Conservation (phyloP, 83 land plant genomes). For the Picea abies region DNA sequence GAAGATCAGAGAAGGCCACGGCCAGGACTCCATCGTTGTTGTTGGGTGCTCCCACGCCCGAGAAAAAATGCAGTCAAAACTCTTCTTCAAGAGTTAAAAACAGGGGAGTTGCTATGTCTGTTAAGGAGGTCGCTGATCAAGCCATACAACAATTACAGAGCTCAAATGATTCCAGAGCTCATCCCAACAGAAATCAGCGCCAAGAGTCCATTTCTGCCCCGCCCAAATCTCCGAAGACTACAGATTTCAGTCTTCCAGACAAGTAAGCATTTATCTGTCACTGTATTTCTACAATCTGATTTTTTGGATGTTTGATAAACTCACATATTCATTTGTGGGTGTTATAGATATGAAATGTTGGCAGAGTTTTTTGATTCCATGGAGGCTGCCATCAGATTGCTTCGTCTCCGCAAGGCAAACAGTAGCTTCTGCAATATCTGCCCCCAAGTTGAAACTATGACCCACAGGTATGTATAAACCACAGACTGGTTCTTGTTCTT, state of each 20-base stretch:
- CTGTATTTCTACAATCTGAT: neutral
- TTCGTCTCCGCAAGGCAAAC: slow-evolving; percentile 37
- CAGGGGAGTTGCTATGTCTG: too few relatives aligned
- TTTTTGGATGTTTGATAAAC: neutral
- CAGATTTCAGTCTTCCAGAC: slow-evolving; percentile 5
- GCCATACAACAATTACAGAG: too few relatives aligned
- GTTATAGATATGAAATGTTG: slow-evolving; percentile 33
- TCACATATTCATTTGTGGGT: neutral
- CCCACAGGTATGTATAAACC: slow-evolving; percentile 45
- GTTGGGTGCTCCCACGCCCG: too few relatives aligned
- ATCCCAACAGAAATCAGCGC: too few relatives aligned
- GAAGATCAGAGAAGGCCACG: too few relatives aligned
- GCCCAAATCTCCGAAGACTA: neutral
- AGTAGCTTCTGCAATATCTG: slow-evolving; percentile 46
- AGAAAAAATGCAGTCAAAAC: too few relatives aligned
- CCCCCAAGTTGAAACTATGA: slow-evolving; percentile 45
- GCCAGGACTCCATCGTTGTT: too few relatives aligned
- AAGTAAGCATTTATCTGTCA: neutral
- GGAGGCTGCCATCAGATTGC: slow-evolving; percentile 59
- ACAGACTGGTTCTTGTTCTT: neutral
- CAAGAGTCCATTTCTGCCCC: too few relatives aligned
- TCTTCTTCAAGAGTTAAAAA: too few relatives aligned
- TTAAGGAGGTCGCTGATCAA: too few relatives aligned
- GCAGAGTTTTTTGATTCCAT: slow-evolving; percentile 51
- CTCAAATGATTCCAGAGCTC: too few relatives aligned